Evolutionary conservation across 192 early-diverging fungal species (phyloP).

Genomic region (Umbelopsis isabellina): DNA sequence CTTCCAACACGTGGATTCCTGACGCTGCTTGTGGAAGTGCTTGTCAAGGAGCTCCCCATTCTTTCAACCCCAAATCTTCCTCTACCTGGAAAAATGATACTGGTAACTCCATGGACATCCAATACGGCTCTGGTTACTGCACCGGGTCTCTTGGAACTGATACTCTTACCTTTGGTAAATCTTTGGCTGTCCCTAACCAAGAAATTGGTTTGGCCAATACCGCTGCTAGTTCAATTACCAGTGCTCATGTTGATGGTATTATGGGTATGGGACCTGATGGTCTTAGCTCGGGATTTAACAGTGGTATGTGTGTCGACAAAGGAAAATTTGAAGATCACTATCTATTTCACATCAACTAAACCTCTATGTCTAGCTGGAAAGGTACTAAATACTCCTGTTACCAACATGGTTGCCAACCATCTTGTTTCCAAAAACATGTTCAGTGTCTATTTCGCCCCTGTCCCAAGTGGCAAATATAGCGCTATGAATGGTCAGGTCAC

Average conservation of each 20-base stretch:
- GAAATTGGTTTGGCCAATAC: constrained; percentile 24
- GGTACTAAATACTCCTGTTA: constrained; percentile 26
- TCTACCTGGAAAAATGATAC: constrained; percentile 36
- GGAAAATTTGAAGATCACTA: background rate
- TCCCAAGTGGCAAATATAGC: background rate
- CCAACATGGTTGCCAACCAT: constrained; percentile 22
- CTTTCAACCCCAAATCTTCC: constrained; percentile 33
- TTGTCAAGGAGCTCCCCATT: constrained; percentile 2
- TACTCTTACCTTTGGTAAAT: constrained; percentile 6
- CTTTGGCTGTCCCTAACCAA: constrained; percentile 3
- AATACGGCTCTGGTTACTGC: constrained; percentile 22
- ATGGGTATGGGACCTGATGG: constrained; percentile 39
- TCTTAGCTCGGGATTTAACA: constrained; percentile 27
- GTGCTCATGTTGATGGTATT: constrained; percentile 36
- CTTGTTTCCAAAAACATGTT: constrained; percentile 19
- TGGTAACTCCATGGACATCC: constrained; percentile 6
- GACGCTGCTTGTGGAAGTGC: background rate
- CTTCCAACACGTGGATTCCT: constrained; percentile 40
- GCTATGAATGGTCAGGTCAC: constrained; percentile 32
- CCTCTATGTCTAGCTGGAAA: background rate
- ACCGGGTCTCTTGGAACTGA: constrained; percentile 19
- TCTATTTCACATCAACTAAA: background rate
- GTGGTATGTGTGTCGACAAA: background rate
- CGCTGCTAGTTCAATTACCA: constrained; percentile 19
- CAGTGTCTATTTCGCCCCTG: constrained; percentile 34